phyloP scores from a whole-genome alignment of 306 rosid genomes.

The Hylodesmum podocarpum region DNA sequence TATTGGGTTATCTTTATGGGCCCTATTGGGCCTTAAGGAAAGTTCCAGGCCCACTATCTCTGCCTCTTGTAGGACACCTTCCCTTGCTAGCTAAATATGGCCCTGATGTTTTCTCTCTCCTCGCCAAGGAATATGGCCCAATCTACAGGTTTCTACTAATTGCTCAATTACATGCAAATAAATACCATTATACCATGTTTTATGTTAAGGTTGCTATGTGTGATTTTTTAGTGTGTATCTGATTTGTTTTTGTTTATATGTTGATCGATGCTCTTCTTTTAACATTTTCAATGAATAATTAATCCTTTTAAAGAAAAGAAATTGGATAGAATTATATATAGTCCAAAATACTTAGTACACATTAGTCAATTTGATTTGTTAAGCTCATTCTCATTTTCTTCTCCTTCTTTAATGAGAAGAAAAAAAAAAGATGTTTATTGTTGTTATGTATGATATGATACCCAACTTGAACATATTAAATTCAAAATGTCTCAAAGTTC shows the following conservation, averaged over 20 bases:
- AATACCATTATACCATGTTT: too few relatives aligned
- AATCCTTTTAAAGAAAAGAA: background rate
- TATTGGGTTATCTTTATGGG: slow-evolving; percentile 55
- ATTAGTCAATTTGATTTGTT: background rate
- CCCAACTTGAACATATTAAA: background rate
- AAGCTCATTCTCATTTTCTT: background rate
- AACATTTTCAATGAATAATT: too few relatives aligned
- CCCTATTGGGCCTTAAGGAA: slow-evolving; percentile 82
- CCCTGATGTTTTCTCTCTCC: slow-evolving; percentile 85
- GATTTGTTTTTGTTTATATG: too few relatives aligned
- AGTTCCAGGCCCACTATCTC: slow-evolving; percentile 83
- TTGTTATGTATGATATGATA: background rate
- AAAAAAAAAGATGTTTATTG: background rate
- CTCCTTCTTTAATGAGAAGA: background rate
- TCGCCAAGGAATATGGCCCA: slow-evolving; percentile 86
- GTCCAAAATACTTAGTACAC: background rate
- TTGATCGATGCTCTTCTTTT: too few relatives aligned
- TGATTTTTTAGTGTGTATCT: too few relatives aligned
- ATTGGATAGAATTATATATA: background rate
- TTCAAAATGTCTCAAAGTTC: background rate
- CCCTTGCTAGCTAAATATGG: slow-evolving; percentile 88
- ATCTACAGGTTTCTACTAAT: slow-evolving; percentile 75
- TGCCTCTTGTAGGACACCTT: slow-evolving; percentile 87
- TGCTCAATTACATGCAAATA: too few relatives aligned
- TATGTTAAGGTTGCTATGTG: too few relatives aligned